Percentiles rank a stretch among this genome's conserved stretches.
Conservation (phyloP, 2,329 filamentous ascomycete genomes). For the Calonectria leucothoes region DNA sequence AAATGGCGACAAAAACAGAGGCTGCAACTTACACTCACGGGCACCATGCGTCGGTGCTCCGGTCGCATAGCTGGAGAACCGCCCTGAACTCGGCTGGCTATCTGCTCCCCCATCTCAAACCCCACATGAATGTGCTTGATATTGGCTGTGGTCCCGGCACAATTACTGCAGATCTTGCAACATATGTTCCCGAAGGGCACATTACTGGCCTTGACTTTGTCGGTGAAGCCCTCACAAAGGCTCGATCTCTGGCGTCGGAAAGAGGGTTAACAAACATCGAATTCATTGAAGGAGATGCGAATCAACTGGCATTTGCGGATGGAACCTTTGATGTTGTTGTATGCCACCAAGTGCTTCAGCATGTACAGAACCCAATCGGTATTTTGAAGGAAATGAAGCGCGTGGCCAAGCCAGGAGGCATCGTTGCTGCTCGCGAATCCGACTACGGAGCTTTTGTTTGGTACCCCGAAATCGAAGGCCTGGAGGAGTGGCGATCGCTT, state of each 20-base stretch:
- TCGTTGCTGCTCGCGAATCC: conserved; percentile 8
- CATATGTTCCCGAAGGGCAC: not conserved
- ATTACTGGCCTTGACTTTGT: not conserved
- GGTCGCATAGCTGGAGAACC: conserved; percentile 6
- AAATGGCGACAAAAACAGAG: not conserved
- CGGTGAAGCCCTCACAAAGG: not conserved
- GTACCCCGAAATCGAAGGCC: not conserved
- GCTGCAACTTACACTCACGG: conserved; percentile 10
- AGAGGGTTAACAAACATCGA: not conserved
- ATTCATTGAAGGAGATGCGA: not conserved
- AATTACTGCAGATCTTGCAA: conserved; percentile 8
- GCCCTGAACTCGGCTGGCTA: not conserved
- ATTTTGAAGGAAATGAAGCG: conserved; percentile 9
- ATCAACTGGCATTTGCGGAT: not conserved
- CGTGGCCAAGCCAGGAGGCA: not conserved
- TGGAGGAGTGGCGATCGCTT: conserved; percentile 2
- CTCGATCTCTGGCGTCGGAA: not conserved
- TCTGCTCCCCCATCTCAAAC: not conserved
- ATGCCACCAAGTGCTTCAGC: conserved; percentile 7
- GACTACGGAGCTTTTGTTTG: not conserved
- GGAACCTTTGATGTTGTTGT: not conserved
- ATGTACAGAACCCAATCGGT: not conserved
- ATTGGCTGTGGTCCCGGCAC: conserved; percentile 5
- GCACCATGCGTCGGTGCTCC: not conserved
- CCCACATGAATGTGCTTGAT: conserved; percentile 9